phyloP scores from a whole-genome alignment of 148 eudicot species.

The Vaccinium macrocarpon region DNA sequence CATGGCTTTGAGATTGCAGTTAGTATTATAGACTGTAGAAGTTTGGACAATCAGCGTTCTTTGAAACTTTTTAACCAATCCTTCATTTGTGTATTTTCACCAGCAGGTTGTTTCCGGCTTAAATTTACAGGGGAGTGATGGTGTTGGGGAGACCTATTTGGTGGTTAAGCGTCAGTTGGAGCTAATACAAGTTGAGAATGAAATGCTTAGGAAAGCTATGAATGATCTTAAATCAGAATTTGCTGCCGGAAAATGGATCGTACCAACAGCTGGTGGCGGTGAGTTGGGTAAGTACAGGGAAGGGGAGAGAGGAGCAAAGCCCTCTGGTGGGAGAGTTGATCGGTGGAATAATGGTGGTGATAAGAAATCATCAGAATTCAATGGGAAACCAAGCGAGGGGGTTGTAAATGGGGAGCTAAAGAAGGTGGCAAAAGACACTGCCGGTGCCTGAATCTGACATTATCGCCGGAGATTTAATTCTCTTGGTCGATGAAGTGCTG shows the following conservation, averaged over 20 bases:
- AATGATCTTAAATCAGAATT: slow-evolving; percentile 61
- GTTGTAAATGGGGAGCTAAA: slow-evolving; percentile 30
- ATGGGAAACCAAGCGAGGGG: slow-evolving; percentile 18
- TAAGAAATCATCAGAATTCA: slow-evolving; percentile 21
- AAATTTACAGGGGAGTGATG: slow-evolving; percentile 17
- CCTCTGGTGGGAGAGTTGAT: slow-evolving; percentile 11
- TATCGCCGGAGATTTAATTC: neutral
- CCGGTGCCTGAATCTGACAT: slow-evolving; percentile 6
- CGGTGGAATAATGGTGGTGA: slow-evolving; percentile 18
- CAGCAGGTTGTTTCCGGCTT: neutral
- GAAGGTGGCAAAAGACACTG: slow-evolving; percentile 10
- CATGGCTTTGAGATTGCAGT: neutral
- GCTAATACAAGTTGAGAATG: slow-evolving; percentile 60
- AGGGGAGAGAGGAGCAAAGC: slow-evolving; percentile 8
- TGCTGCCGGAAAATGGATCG: slow-evolving; percentile 19
- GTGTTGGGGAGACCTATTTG: slow-evolving; percentile 53
- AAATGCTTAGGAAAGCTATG: slow-evolving; percentile 51
- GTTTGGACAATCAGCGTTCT: neutral
- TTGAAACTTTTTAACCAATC: neutral
- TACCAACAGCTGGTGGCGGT: neutral
- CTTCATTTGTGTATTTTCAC: neutral
- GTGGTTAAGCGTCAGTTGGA: slow-evolving; percentile 63
- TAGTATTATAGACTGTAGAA: neutral
- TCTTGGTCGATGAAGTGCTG: neutral
- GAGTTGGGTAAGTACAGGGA: slow-evolving; percentile 8